These are phyloP conservation scores for Nymphaea thermarum DNA, from an alignment of 164 flowering plant genomes.

Conservation along the genomic window DNA sequence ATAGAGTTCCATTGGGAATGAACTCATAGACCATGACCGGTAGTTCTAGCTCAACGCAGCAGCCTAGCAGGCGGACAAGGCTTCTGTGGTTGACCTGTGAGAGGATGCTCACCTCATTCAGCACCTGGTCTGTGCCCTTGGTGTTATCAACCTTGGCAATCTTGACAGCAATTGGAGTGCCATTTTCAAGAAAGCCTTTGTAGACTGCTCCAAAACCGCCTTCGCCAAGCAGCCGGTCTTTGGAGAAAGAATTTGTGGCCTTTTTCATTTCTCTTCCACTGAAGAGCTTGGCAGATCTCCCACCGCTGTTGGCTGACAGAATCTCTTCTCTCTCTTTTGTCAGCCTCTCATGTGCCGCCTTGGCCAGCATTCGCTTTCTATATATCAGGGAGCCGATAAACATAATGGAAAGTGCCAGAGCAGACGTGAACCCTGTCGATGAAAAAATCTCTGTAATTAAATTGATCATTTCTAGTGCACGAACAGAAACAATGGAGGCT, in stretches of 20 bases:
- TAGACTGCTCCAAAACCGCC: not conserved
- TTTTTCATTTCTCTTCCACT: not conserved
- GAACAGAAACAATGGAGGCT: too few relatives aligned
- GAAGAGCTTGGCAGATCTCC: not conserved
- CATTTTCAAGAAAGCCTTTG: not conserved
- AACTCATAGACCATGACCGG: conserved; percentile 14
- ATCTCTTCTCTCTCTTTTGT: not conserved
- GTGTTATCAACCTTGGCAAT: not conserved
- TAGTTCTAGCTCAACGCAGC: not conserved
- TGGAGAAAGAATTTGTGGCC: not conserved
- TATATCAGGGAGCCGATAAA: not conserved
- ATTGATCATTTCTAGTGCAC: too few relatives aligned
- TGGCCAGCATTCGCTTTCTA: not conserved
- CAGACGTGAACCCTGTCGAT: not conserved
- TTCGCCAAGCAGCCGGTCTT: not conserved
- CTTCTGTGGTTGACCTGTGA: not conserved
- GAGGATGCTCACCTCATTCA: not conserved
- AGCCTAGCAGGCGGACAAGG: not conserved
- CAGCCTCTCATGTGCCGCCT: not conserved
- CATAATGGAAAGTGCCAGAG: not conserved
- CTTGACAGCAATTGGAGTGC: not conserved
- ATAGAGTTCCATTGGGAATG: conserved; percentile 10
- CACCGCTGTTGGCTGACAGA: not conserved
- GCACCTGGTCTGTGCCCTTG: not conserved
- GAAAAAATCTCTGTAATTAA: not conserved